phyloP scores from a whole-genome alignment of 2,329 filamentous ascomycete species.

The Ophiognomonia clavigignenti-juglandacearum region DNA sequence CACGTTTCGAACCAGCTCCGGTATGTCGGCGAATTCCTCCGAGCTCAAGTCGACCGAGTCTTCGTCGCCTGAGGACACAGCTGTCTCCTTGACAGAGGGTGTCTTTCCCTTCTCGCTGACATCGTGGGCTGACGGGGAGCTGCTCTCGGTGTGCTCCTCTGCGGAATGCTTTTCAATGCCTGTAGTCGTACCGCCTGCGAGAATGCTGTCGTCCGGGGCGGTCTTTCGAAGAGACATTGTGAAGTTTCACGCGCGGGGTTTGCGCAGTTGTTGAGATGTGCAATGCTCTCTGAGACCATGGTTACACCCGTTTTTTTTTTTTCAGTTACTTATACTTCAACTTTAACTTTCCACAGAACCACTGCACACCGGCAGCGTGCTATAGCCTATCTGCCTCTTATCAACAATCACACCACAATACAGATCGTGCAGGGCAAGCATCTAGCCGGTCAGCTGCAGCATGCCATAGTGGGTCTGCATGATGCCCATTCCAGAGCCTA shows the following conservation, averaged over 20 bases:
- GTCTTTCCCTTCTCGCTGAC: background rate
- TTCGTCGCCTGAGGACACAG: conserved; percentile 2
- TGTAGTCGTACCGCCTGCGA: background rate
- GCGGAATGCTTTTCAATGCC: background rate
- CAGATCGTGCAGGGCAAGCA: no score
- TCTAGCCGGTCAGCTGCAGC: no score
- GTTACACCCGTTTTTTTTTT: background rate
- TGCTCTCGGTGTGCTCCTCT: background rate
- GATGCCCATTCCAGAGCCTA: no score
- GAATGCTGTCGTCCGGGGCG: background rate
- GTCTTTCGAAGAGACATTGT: background rate
- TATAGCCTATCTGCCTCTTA: background rate
- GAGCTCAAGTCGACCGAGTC: conserved; percentile 4
- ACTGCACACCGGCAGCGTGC: background rate
- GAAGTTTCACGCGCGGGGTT: no score
- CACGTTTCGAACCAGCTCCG: conserved; percentile 19
- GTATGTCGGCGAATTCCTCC: conserved; percentile 9
- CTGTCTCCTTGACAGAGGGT: background rate
- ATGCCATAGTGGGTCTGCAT: conserved; percentile 2
- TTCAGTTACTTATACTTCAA: background rate
- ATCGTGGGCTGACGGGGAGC: background rate
- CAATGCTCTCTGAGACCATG: background rate
- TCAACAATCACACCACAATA: background rate
- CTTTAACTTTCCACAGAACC: background rate
- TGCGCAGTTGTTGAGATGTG: no score